Evolutionary conservation across 495 filamentous ascomycete genomes (phyloP), one percentile per base, ranked within the genome.

Genomic region (Rhypophila decipiens): DNA sequence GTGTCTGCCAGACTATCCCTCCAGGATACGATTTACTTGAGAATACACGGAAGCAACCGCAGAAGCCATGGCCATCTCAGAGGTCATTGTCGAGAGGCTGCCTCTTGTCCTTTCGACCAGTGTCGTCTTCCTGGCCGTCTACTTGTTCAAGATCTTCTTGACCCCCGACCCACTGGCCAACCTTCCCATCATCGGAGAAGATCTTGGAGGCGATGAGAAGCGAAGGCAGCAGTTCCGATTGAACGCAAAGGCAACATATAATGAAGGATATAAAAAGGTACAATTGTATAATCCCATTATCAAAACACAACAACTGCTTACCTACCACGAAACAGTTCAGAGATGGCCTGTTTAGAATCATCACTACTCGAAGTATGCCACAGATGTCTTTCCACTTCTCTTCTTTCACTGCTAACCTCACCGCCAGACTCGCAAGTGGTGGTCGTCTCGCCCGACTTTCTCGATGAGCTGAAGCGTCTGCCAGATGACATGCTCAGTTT

Each of bases 401-500:
- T n/a, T n/a, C n/a, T n/a, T n/a, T n/a, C n/a, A n/a, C n/a, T n/a
- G n/a, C n/a, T n/a, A n/a, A n/a, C n/a, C n/a, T n/a, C n/a, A n/a
- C n/a, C n/a, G n/a, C 3, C 37, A 49, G 48, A 57, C 23, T 50
- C 31, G 37, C 50, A 31, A 35, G 55, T 66, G 24, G 47, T 71
- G n/a, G 57, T 69, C 2, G 37, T 71, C 2, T 60, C 66, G 0
- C 56, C 63, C 19, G 52, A 52, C 29, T 63, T 55, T 27, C 49
- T 71, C 23, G 48, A 49, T 21, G 66, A 69, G 53, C 55, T 71
- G 22, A 55, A 58, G 36, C 59, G 55, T 5, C 59, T 69, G 10
- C 64, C 65, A 2, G 68, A 71, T 17, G 56, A 68, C 41, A 51
- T 64, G n/a, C 53, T 71, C 38, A 54, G 55, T 44, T 60, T 65